A percentile compares a stretch with the other conserved stretches of the same genome.
Conservation (phyloP, 140 eudicot genomes). For the Ambrosia hybrid region DNA sequence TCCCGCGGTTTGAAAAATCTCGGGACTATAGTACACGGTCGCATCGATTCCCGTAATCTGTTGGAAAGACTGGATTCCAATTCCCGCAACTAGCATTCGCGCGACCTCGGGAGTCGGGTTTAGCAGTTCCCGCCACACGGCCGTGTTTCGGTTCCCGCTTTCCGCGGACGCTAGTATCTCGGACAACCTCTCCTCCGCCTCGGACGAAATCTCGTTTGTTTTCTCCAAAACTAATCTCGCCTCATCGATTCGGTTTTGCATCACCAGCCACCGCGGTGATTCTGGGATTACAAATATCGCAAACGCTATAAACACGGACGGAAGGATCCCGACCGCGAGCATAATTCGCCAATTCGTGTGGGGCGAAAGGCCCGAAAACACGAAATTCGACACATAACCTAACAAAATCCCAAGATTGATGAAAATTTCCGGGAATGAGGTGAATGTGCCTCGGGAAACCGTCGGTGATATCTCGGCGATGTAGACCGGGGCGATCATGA, state of each 20-base stretch:
- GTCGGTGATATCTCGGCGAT: slow-evolving; percentile 84
- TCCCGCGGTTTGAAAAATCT: slow-evolving; percentile 61
- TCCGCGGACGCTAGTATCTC: slow-evolving; percentile 64
- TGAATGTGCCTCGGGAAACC: slow-evolving; percentile 55
- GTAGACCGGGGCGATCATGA: slow-evolving; percentile 74
- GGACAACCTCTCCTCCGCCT: slow-evolving; percentile 64
- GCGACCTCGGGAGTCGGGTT: slow-evolving; percentile 61
- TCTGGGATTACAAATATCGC: slow-evolving; percentile 71
- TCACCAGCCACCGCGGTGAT: slow-evolving; percentile 87
- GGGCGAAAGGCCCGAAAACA: slow-evolving; percentile 56
- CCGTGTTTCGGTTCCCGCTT: slow-evolving; percentile 40
- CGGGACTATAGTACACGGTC: slow-evolving; percentile 76
- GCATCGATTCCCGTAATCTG: slow-evolving; percentile 87
- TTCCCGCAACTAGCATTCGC: slow-evolving; percentile 65
- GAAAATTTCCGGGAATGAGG: slow-evolving; percentile 85
- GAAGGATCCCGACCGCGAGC: slow-evolving; percentile 77
- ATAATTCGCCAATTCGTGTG: slow-evolving; percentile 73
- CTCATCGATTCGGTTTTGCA: slow-evolving; percentile 62
- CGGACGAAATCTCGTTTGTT: slow-evolving; percentile 50
- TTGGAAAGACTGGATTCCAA: slow-evolving; percentile 78
- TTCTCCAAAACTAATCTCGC: slow-evolving; percentile 58
- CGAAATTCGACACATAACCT: slow-evolving; percentile 81
- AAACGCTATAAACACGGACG: slow-evolving; percentile 58
- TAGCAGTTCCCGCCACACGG: slow-evolving; percentile 67
- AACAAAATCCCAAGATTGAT: slow-evolving; percentile 66